These are phyloP conservation scores for Podospora pseudopauciseta DNA, from an alignment of 495 filamentous ascomycete species.

Conservation along the genomic window DNA sequence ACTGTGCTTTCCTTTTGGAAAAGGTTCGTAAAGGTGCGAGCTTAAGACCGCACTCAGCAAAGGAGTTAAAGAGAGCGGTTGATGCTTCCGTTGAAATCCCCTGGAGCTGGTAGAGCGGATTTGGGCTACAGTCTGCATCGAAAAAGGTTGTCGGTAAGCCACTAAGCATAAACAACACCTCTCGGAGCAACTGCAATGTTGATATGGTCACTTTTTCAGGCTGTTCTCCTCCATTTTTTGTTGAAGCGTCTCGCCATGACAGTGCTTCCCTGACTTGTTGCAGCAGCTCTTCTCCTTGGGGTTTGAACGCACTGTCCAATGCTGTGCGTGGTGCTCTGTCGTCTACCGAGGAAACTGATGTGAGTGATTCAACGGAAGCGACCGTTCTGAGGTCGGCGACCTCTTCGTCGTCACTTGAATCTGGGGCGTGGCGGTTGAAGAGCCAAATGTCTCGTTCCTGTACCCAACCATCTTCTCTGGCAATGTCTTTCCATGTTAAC, in stretches of 20 bases:
- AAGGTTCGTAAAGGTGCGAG: conserved; percentile 39
- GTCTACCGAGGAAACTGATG: conserved; percentile 25
- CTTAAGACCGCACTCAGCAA: conserved; percentile 40
- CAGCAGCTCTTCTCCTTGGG: conserved; percentile 42
- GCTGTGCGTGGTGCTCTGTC: conserved; percentile 39
- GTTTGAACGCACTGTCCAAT: conserved; percentile 33
- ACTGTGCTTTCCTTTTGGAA: conserved; percentile 29
- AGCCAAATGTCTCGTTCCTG: conserved; percentile 73
- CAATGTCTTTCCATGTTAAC: conserved; percentile 72
- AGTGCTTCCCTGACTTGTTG: conserved; percentile 55
- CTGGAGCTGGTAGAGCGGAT: conserved; percentile 35
- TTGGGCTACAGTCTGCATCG: conserved; percentile 36
- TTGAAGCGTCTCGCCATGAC: conserved; percentile 53
- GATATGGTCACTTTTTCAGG: conserved; percentile 52
- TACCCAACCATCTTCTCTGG: conserved; percentile 66
- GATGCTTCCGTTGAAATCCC: conserved; percentile 41
- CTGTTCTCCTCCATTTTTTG: conserved; percentile 31
- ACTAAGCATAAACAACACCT: conserved; percentile 78
- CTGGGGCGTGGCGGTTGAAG: conserved; percentile 67
- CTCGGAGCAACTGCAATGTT: conserved; percentile 71
- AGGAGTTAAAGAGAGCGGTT: conserved; percentile 38
- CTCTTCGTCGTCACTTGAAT: conserved; percentile 57
- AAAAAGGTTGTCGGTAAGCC: conserved; percentile 76
- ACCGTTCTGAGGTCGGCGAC: conserved; percentile 33
- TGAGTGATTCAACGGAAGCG: conserved; percentile 30